Base-by-base conservation (phyloP, 2,329 filamentous ascomycete genomes). In the Beauveria pseudobassiana region DNA sequence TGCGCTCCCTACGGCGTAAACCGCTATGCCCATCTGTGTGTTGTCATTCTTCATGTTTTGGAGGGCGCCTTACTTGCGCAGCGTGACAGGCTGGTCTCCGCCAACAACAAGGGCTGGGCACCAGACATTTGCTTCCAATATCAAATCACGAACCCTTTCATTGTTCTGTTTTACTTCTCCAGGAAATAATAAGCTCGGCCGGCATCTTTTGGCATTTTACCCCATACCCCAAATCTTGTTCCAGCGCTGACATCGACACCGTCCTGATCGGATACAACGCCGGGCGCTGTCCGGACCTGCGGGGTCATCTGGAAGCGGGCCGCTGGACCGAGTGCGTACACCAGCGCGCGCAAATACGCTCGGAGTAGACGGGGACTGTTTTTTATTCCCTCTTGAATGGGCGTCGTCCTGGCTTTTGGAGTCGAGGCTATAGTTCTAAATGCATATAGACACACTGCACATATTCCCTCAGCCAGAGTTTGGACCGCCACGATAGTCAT, bases 31-130 rank as follows among this genome's bases (percentile, higher is more conserved):
- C 2, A 38, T 38, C 30, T 34, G 2, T 42, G 16, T 46, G 56
- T 51, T 38, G 56, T 59, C 56, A 59, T 59, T 59, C 4, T 49
- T 59, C 48, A 42, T 59, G 56, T 59, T 59, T 51, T n/a, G 56
- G 56, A 59, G 56, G 48, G 34, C 34, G 34, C 56, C 56, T 52
- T 59, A 59, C 56, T 52, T 48, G 56, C 48, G 20, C 38, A 34
- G 26, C 30, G 28, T 51, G 28, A 42, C 16, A 34, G 24, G 52
- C 34, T 43, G 52, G 12, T 38, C 34, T 38, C 34, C 34, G 34
- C 34, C 34, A 14, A 30, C 28, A 30, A 30, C 28, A 30, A 38
- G 4, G 12, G 34, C 12, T 5, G 34, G 34, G 34, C 34, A 38
- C 34, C 34, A 38, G 34, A 38, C 34, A 38, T 12, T 38, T 5